phyloP scores from a whole-genome alignment of 345 rosid genomes.

The Aquilaria malaccensis region DNA sequence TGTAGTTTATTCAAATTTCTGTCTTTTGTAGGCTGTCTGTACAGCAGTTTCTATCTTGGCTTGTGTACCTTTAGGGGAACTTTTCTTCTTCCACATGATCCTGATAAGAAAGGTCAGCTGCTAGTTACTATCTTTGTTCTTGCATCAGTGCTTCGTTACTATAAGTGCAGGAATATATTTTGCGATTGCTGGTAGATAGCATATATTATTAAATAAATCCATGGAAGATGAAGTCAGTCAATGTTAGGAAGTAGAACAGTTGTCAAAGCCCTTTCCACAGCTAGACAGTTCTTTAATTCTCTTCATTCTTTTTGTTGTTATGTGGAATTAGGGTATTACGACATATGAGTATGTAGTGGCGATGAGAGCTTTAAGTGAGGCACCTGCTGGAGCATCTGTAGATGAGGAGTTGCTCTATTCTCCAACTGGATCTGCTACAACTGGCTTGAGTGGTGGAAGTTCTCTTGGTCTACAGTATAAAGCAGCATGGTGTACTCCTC shows the following conservation, averaged over 20 bases:
- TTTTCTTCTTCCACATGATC: conserved; percentile 93
- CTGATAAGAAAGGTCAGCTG: conserved; percentile 81
- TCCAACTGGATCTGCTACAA: conserved; percentile 85
- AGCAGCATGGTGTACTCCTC: conserved; percentile 98
- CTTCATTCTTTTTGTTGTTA: background rate
- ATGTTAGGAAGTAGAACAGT: too few relatives aligned
- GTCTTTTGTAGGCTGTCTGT: conserved; percentile 60
- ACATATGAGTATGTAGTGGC: conserved; percentile 92
- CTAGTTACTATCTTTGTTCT: conserved; percentile 5
- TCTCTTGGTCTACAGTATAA: conserved; percentile 74
- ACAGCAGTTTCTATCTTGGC: conserved; percentile 88
- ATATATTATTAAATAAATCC: too few relatives aligned
- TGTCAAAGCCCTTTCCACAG: too few relatives aligned
- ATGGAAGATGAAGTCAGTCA: too few relatives aligned
- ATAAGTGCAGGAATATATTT: too few relatives aligned
- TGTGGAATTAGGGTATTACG: conserved; percentile 63
- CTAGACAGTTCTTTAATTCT: too few relatives aligned
- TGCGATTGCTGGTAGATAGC: too few relatives aligned
- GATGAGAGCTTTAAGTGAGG: conserved; percentile 91
- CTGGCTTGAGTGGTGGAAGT: conserved; percentile 88
- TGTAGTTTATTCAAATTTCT: conserved; percentile 6
- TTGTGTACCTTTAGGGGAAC: conserved; percentile 86
- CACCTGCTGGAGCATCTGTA: conserved; percentile 66
- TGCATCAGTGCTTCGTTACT: background rate
- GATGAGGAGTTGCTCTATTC: conserved; percentile 72